phyloP scores from a whole-genome alignment of 2,329 filamentous ascomycete genomes.

The Hirsutella thompsonii region DNA sequence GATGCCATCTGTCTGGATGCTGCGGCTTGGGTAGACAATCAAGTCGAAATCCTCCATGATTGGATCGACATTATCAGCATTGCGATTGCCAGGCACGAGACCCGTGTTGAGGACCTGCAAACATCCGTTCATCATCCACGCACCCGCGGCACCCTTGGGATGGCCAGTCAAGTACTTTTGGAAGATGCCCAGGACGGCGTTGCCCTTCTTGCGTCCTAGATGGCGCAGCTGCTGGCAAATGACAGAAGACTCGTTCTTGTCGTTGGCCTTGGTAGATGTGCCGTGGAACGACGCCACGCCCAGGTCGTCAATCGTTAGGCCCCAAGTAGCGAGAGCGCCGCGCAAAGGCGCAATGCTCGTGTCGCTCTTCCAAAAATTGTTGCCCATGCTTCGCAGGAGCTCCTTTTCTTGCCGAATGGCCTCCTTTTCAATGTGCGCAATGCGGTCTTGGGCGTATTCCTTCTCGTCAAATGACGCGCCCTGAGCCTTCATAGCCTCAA shows the following conservation, averaged over 20 bases:
- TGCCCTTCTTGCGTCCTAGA: slow-evolving; percentile 90
- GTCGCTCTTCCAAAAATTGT: slow-evolving; percentile 98
- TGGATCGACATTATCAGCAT: slow-evolving; percentile 93
- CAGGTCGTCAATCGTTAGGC: slow-evolving; percentile 91
- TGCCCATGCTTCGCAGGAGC: slow-evolving; percentile 81
- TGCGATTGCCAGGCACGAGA: slow-evolving; percentile 91
- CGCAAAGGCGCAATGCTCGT: slow-evolving; percentile 86
- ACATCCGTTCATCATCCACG: slow-evolving; percentile 99
- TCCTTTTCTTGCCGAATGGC: slow-evolving; percentile 86
- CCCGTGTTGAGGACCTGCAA: slow-evolving; percentile 90
- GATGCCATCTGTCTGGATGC: slow-evolving; percentile 93
- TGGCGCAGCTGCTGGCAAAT: slow-evolving; percentile 94
- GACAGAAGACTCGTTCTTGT: slow-evolving; percentile 98
- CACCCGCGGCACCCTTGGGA: slow-evolving; percentile 96
- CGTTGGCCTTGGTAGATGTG: slow-evolving; percentile 95
- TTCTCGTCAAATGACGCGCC: slow-evolving; percentile 62
- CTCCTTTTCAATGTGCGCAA: slow-evolving; percentile 73
- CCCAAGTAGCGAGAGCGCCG: slow-evolving; percentile 94
- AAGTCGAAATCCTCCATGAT: slow-evolving; percentile 97
- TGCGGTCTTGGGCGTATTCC: slow-evolving; percentile 77
- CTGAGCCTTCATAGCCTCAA: slow-evolving; percentile 79
- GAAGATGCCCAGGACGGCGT: slow-evolving; percentile 92
- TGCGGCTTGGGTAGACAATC: slow-evolving; percentile 91
- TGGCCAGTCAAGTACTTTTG: slow-evolving; percentile 99
- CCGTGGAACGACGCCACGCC: slow-evolving; percentile 96